phyloP scores from a whole-genome alignment of 192 early-diverging fungal species.

The Tieghemiomyces parasiticus region DNA sequence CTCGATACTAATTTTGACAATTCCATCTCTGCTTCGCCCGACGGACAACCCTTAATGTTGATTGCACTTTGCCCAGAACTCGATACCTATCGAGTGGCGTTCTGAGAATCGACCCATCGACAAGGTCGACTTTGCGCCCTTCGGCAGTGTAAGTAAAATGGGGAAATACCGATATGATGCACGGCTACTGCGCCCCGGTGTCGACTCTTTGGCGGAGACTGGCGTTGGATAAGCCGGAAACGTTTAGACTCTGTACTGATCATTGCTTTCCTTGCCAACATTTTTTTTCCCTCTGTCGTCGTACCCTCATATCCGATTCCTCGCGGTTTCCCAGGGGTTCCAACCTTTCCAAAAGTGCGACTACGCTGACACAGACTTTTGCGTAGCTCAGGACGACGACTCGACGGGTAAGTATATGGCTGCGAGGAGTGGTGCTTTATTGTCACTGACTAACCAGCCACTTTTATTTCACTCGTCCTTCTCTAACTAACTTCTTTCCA shows the following conservation, averaged over 20 bases:
- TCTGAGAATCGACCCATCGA: slow-evolving; percentile 39
- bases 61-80: background rate
- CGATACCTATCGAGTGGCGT: background rate
- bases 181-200: background rate
- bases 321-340: slow-evolving; percentile 2
- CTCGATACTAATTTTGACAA: no score
- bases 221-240: slow-evolving; percentile 2
- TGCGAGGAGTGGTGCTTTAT: no score
- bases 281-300: no score
- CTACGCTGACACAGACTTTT: slow-evolving; percentile 72
- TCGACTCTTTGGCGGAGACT: background rate
- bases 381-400: slow-evolving; percentile 67
- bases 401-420: slow-evolving; percentile 17
- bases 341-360: slow-evolving; percentile 17
- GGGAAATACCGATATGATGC: slow-evolving; percentile 18
- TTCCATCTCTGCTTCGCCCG: no score
- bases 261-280: no score
- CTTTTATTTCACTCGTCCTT: no score
- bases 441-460: no score
- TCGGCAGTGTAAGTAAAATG: slow-evolving; percentile 29
- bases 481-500: no score
- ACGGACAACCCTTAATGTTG: no score
- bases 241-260: slow-evolving; percentile 11
- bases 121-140: slow-evolving; percentile 48
- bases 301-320: no score